Conservation (phyloP, 768 basidiomycete genomes). For the Mrakia hoshinonis region DNA sequence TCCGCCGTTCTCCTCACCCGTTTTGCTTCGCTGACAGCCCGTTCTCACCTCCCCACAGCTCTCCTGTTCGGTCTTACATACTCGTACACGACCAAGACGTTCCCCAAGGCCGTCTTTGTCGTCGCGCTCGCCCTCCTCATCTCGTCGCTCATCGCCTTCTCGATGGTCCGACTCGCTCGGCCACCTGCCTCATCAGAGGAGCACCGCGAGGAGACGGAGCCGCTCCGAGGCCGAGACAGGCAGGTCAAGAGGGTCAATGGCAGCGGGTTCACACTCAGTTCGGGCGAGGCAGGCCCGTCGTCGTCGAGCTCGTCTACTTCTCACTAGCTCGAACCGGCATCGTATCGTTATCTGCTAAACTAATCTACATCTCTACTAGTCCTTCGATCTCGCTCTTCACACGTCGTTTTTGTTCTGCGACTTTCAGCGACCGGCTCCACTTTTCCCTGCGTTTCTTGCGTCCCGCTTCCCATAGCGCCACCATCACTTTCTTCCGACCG, state of each 20-base stretch:
- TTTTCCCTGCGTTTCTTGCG: too few species aligned
- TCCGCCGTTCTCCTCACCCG: not conserved
- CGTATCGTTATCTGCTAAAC: too few species aligned
- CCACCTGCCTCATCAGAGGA: not conserved
- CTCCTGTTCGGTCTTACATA: conserved; percentile 61
- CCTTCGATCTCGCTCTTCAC: too few species aligned
- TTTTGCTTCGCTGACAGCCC: not conserved
- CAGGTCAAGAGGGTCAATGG: conserved; percentile 10
- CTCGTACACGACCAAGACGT: conserved; percentile 54
- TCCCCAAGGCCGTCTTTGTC: conserved; percentile 61
- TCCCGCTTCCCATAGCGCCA: too few species aligned
- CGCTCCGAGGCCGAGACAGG: conserved; percentile 8
- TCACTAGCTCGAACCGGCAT: too few species aligned
- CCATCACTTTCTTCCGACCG: too few species aligned
- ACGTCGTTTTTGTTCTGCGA: too few species aligned
- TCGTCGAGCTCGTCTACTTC: too few species aligned
- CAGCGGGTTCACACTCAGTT: not conserved
- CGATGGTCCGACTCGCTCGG: conserved; percentile 20
- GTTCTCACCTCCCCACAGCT: conserved; percentile 33
- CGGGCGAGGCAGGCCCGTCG: too few species aligned
- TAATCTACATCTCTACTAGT: too few species aligned
- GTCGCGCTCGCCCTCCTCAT: conserved; percentile 53
- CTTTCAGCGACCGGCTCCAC: too few species aligned
- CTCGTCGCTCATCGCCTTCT: conserved; percentile 43
- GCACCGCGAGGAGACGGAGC: not conserved